A percentile compares a stretch with the other conserved stretches of the same genome.
phyloP scores from a whole-genome alignment of 495 filamentous ascomycete species.

The Venustampulla echinocandica region DNA sequence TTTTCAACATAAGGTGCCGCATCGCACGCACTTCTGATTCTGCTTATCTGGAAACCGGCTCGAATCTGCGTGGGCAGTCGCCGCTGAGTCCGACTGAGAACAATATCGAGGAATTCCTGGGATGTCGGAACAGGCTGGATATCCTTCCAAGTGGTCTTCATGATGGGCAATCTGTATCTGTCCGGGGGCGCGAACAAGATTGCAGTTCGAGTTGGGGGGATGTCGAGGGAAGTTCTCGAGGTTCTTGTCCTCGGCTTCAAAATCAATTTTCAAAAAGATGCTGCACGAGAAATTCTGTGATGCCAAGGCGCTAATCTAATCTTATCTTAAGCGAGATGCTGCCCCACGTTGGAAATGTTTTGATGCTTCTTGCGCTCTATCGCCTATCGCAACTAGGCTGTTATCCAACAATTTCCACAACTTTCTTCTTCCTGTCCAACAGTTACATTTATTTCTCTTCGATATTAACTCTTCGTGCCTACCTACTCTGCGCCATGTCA shows the following conservation, averaged over 20 bases:
- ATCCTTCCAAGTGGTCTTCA: slow-evolving; percentile 48
- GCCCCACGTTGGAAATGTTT: slow-evolving; percentile 2
- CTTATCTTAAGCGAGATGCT: slow-evolving; percentile 12
- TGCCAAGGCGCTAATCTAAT: slow-evolving; percentile 12
- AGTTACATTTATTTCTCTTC: neutral
- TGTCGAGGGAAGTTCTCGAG: neutral
- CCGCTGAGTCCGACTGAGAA: slow-evolving; percentile 88
- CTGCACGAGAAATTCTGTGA: slow-evolving; percentile 4
- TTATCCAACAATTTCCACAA: neutral
- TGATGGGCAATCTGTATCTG: slow-evolving; percentile 17
- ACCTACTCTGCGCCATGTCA: slow-evolving; percentile 63
- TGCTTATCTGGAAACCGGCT: slow-evolving; percentile 89
- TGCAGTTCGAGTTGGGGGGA: too few species aligned
- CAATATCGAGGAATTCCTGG: slow-evolving; percentile 95
- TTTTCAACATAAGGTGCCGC: slow-evolving; percentile 17
- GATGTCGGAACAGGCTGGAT: slow-evolving; percentile 87
- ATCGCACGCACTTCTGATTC: slow-evolving; percentile 64
- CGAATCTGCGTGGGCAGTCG: slow-evolving; percentile 93
- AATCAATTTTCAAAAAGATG: neutral
- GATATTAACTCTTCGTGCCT: slow-evolving; percentile 35
- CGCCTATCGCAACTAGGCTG: neutral
- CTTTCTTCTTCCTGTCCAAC: neutral
- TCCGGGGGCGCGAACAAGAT: neutral
- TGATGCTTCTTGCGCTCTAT: neutral
- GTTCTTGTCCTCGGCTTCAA: too few species aligned